Percentiles rank a stretch among this genome's conserved stretches.
Evolutionary conservation across 176 grass and related monocot species (phyloP).

Genomic region (Carex cristatella): DNA sequence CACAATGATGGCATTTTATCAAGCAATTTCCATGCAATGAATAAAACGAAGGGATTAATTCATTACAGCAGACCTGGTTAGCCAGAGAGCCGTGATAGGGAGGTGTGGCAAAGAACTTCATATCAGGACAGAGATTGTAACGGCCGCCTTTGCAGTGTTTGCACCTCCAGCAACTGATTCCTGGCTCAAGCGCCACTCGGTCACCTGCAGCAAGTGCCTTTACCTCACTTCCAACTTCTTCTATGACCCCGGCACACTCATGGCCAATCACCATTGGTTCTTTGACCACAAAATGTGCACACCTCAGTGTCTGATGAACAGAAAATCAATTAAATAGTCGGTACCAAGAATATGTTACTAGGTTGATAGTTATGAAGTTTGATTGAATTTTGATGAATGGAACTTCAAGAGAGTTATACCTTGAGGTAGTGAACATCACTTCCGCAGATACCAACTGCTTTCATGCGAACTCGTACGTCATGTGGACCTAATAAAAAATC

Average conservation of each 20-base stretch:
- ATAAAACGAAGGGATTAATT: not conserved
- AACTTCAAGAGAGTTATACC: constrained; percentile 29
- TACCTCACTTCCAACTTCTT: constrained; percentile 68
- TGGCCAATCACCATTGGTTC: constrained; percentile 97
- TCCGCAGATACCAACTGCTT: constrained; percentile 92
- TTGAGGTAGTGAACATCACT: constrained; percentile 96
- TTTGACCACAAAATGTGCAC: constrained; percentile 78
- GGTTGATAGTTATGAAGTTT: not conserved
- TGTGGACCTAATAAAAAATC: constrained; percentile 37
- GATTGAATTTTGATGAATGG: not conserved
- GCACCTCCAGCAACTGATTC: constrained; percentile 86
- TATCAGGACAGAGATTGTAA: constrained; percentile 86
- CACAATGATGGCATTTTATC: not conserved
- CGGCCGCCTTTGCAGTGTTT: constrained; percentile 82
- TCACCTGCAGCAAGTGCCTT: constrained; percentile 46
- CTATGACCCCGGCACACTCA: constrained; percentile 80
- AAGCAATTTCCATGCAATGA: not conserved
- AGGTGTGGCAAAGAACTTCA: constrained; percentile 85
- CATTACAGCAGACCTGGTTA: constrained; percentile 35
- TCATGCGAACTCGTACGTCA: constrained; percentile 82
- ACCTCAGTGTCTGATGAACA: constrained; percentile 50
- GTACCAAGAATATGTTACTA: not conserved
- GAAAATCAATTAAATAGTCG: not conserved
- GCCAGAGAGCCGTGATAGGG: constrained; percentile 79
- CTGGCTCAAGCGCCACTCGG: constrained; percentile 78